Evolutionary conservation across 176 grass and related monocot genomes (phyloP).

Genomic region (Typha latifolia): DNA sequence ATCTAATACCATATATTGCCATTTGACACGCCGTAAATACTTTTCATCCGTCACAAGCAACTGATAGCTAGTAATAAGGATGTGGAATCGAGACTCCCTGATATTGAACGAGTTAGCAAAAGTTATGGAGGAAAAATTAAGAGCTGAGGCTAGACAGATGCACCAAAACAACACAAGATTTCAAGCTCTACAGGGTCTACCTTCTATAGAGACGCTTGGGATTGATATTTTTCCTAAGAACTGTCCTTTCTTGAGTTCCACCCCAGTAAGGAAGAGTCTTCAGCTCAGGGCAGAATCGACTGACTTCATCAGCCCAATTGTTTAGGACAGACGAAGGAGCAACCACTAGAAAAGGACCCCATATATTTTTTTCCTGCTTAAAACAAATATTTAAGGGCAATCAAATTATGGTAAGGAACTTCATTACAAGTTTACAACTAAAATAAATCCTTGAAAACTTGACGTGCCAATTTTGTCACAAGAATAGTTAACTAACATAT

Average conservation of each 20-base stretch:
- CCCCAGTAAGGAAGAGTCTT: slow-evolving; percentile 99
- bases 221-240: slow-evolving; percentile 95
- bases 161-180: slow-evolving; percentile 1
- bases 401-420: not conserved
- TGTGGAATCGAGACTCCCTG: slow-evolving; percentile 95
- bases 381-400: not conserved
- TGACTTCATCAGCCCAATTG: slow-evolving; percentile 98
- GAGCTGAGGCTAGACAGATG: not conserved
- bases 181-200: slow-evolving; percentile 18
- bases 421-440: not conserved
- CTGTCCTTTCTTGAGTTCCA: slow-evolving; percentile 47
- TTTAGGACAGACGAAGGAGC: slow-evolving; percentile 98
- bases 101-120: slow-evolving; percentile 20
- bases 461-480: too few relatives aligned
- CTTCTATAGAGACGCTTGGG: slow-evolving; percentile 88
- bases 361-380: slow-evolving; percentile 98
- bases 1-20: slow-evolving; percentile 99
- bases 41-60: slow-evolving; percentile 97
- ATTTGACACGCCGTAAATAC: slow-evolving; percentile 86
- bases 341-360: slow-evolving; percentile 98
- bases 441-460: too few relatives aligned
- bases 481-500: too few relatives aligned
- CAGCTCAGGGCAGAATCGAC: slow-evolving; percentile 93
- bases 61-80: slow-evolving; percentile 98
- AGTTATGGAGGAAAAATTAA: not conserved